phyloP scores from a whole-genome alignment of 2,329 filamentous ascomycete genomes.

The Leptographium wingfieldii region DNA sequence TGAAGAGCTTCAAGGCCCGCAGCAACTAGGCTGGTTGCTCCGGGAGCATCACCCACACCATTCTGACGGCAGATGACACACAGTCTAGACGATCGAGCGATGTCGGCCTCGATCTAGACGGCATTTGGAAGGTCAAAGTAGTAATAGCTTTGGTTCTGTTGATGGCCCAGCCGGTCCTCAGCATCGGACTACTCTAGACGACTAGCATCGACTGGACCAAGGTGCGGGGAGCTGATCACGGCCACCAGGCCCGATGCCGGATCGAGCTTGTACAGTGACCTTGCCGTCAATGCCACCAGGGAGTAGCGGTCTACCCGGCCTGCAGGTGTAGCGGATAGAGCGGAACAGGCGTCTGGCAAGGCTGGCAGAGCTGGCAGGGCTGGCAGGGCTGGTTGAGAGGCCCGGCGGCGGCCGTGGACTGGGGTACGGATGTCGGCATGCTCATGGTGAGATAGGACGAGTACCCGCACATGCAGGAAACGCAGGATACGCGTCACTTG shows the following conservation, averaged over 20 bases:
- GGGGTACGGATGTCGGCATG: conserved; percentile 49
- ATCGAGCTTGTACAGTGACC: not conserved
- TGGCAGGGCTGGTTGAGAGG: conserved; percentile 15
- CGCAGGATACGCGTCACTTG: not conserved
- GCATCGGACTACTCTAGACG: conserved; percentile 27
- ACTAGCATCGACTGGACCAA: conserved; percentile 37
- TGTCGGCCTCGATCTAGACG: conserved; percentile 48
- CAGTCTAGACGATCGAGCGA: conserved; percentile 39
- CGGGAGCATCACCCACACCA: conserved; percentile 44
- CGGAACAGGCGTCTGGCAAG: conserved; percentile 48
- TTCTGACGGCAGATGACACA: conserved; percentile 60
- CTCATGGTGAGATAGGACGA: conserved; percentile 37
- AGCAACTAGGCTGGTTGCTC: conserved; percentile 42
- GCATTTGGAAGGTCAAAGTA: conserved; percentile 52
- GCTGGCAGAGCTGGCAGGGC: conserved; percentile 44
- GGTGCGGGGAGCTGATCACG: conserved; percentile 36
- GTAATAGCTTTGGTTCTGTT: conserved; percentile 35
- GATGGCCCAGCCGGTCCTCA: conserved; percentile 45
- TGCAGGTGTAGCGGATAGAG: conserved; percentile 34
- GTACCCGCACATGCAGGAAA: not conserved
- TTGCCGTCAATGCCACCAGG: conserved; percentile 51
- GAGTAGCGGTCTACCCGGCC: conserved; percentile 41
- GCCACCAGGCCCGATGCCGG: too few species aligned
- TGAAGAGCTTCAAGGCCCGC: conserved; percentile 44
- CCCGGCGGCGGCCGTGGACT: conserved; percentile 42